Base-by-base conservation (phyloP, 2,329 filamentous ascomycete genomes). In the Basipetospora chlamydospora region DNA sequence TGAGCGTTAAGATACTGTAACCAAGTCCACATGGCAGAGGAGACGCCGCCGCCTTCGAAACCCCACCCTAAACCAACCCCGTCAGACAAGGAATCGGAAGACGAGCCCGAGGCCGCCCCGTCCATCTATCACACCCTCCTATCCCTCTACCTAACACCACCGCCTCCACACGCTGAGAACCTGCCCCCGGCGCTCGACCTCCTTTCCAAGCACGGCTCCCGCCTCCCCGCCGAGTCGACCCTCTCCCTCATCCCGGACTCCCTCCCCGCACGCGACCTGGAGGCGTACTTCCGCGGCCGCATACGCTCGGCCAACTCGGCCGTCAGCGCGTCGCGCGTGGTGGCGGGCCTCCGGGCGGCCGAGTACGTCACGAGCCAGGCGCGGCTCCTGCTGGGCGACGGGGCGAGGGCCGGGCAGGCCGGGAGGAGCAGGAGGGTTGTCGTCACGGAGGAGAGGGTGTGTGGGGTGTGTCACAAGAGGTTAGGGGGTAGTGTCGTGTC, bases 61-160 rank as follows among this genome's bases (percentile, higher is more conserved):
- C n/a, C n/a, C n/a, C n/a, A n/a, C n/a, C n/a, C n/a, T n/a, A n/a
- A n/a, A n/a, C n/a, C n/a, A n/a, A n/a, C n/a, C n/a, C n/a, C n/a
- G n/a, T n/a, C n/a, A n/a, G n/a, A n/a, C n/a, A n/a, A n/a, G 42
- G 46, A 50, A 10, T 44, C 47, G 8, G 49, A 53, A 12, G 52
- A 52, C 12, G 51, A 63, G 3, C 59, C 11, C 6, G 70, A 77
- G 38, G 58, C 67, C 16, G 61, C 71, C 26, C 73, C 77, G 7
- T 88, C 86, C 10, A 94, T 96, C 49, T 96, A 96, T 56, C 82
- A 94, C 49, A 88, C 78, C 6, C 72, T 98, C 3, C 71, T 98
- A 8, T 83, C 84, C 2, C 71, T 98, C 2, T 98, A 96, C 53
- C 71, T 98, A 3, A 76, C 77, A 2, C 90, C 90, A 1, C 78